These are phyloP conservation scores for Mortierella sp. DNA, from an alignment of 371 early-diverging fungal species.

Conservation along the genomic window DNA sequence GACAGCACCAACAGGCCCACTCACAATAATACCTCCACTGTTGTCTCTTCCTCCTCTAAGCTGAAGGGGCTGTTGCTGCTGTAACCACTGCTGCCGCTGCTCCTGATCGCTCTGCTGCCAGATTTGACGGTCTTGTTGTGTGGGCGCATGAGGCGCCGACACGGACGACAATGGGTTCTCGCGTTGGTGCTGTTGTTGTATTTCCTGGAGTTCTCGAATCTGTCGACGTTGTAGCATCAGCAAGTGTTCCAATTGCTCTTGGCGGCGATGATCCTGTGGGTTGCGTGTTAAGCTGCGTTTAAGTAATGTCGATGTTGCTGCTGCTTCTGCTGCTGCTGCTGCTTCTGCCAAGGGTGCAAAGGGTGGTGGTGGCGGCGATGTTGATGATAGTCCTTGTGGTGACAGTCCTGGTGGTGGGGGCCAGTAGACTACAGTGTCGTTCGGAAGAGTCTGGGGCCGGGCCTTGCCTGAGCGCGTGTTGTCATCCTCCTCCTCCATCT, in stretches of 20 bases:
- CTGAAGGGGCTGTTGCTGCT: background rate
- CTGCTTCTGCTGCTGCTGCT: background rate
- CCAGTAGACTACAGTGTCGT: background rate
- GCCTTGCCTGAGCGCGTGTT: background rate
- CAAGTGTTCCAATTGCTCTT: background rate
- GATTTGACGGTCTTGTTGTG: background rate
- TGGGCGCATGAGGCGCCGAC: background rate
- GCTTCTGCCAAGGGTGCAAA: background rate
- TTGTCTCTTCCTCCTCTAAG: background rate
- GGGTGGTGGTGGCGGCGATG: background rate
- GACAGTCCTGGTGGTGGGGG: background rate
- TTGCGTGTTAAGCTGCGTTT: background rate
- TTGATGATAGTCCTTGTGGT: background rate
- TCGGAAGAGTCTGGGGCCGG: background rate
- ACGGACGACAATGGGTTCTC: background rate
- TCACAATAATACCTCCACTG: background rate
- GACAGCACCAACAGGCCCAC: background rate
- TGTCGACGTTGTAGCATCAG: background rate
- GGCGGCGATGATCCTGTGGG: background rate
- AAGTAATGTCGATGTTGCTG: background rate
- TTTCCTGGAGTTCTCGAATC: background rate
- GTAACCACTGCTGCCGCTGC: constrained; percentile 2
- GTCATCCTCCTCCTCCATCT: background rate
- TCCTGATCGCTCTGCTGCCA: constrained; percentile 2
- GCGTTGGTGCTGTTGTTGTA: background rate